Conservation (phyloP, 768 basidiomycete genomes). For the Scleroderma bovista region DNA sequence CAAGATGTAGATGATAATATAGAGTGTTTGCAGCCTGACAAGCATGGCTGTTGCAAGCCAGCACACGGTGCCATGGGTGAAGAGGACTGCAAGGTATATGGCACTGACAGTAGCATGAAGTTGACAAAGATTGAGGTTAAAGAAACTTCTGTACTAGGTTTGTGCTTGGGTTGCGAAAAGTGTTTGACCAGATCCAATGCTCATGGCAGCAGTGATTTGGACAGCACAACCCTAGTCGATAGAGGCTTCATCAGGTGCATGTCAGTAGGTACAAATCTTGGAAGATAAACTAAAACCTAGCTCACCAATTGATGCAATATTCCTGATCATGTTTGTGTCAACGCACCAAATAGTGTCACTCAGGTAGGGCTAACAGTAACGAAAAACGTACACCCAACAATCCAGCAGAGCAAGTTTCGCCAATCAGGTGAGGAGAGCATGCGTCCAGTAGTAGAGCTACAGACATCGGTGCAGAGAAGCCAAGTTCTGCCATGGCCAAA, state of each 20-base stretch:
- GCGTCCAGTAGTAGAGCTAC: constrained; percentile 66
- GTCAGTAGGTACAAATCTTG: too few species aligned
- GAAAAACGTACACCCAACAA: constrained; percentile 54
- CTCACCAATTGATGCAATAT: too few species aligned
- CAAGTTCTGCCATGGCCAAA: constrained; percentile 38
- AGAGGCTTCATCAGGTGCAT: too few species aligned
- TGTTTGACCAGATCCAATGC: too few species aligned
- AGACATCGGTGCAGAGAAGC: constrained; percentile 31
- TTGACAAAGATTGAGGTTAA: too few species aligned
- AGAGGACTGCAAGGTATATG: too few species aligned
- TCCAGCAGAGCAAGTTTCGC: constrained; percentile 58
- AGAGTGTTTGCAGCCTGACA: constrained; percentile 65
- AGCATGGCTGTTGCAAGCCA: constrained; percentile 61
- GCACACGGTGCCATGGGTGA: too few species aligned
- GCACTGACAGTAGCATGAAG: constrained; percentile 39
- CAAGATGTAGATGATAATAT: constrained; percentile 61
- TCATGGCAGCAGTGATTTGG: too few species aligned
- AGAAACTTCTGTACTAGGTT: constrained; percentile 13
- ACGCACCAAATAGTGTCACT: background rate
- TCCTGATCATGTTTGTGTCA: constrained; percentile 53
- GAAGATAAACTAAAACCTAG: too few species aligned
- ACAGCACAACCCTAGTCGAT: too few species aligned
- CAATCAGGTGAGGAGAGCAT: constrained; percentile 50
- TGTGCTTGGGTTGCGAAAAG: too few species aligned
- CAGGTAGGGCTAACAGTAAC: background rate